Conservation (phyloP, 331 rosid species). For the Dryas integrifolia region DNA sequence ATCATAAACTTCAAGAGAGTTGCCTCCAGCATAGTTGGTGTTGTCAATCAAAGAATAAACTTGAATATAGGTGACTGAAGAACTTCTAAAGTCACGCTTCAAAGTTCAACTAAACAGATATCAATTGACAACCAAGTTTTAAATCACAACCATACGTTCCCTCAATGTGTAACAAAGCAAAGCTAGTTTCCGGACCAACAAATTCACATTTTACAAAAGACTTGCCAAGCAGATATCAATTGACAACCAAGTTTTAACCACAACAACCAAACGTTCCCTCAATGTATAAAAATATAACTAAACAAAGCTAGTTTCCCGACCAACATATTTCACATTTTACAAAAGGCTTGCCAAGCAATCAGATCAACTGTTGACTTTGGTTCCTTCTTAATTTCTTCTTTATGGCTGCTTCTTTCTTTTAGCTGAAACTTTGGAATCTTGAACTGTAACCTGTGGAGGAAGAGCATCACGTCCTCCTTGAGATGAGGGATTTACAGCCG, state of each 20-base stretch:
- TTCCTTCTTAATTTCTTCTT: not conserved
- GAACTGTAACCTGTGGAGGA: slow-evolving; percentile 12
- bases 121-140: too few relatives aligned
- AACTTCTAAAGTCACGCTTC: too few relatives aligned
- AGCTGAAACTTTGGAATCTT: slow-evolving; percentile 12
- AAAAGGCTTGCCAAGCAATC: not conserved
- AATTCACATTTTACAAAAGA: too few relatives aligned
- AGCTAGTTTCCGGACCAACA: too few relatives aligned
- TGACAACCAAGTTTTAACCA: not conserved
- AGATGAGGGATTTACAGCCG: slow-evolving; percentile 34
- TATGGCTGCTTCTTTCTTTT: slow-evolving; percentile 34
- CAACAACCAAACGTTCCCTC: not conserved
- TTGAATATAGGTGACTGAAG: too few relatives aligned
- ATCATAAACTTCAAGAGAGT: too few relatives aligned
- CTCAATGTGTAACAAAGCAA: too few relatives aligned
- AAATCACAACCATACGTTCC: too few relatives aligned
- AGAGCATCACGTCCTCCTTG: slow-evolving; percentile 35
- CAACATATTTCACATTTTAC: not conserved
- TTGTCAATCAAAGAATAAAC: too few relatives aligned
- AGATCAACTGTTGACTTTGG: too few relatives aligned
- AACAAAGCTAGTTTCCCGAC: not conserved
- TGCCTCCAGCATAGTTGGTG: too few relatives aligned
- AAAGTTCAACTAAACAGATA: too few relatives aligned
- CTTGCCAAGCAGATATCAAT: not conserved
- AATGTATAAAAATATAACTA: not conserved